Evolutionary conservation across 2,329 filamentous ascomycete genomes (phyloP), one percentile per base, ranked within the genome.

Genomic region (Aureobasidium sp.): DNA sequence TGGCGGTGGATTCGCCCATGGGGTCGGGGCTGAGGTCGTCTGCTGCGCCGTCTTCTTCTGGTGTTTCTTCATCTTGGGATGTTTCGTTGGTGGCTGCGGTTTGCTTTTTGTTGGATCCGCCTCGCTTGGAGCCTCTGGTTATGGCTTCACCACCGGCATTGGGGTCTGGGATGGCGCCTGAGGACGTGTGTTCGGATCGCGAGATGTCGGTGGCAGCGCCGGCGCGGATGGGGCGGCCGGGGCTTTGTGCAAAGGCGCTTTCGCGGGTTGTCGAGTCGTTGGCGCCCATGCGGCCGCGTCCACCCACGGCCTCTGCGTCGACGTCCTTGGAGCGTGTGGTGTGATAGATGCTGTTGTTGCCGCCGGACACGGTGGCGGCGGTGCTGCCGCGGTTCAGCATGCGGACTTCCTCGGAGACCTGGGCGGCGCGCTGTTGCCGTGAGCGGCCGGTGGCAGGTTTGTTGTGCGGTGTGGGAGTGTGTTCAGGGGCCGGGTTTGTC

Each of bases 341-440:
- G 17, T 58, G 62, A 4, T 63, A 57, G 37, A 27, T 17, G 22
- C 49, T 58, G 45, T 49, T 49, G 62, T 63, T 59, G 7, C 51
- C 44, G 41, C 44, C 53, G 51, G 47, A 65, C 41, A 36, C 63
- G 41, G 39, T 61, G 12, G 52, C 61, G 34, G 55, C 48, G 12
- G 64, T 65, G 29, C 52, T 64, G 49, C 65, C 65, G 48, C 66
- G 64, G 45, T 65, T 64, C 31, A 70, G 63, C 53, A 67, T 64
- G 36, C 65, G 64, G 29, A 70, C 64, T 65, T 70, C 68, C 37
- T 69, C 65, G 5, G 65, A 67, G 45, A 69, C 63, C 55, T 66
- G 66, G 15, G 67, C 67, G 44, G 68, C 64, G 37, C 69, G 68
- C 45, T 70, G 67, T 45, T 70, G 67, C 39, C 68, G 66, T 53